Percentiles rank a stretch among this genome's conserved stretches.
Conservation (phyloP, 2,329 filamentous ascomycete species). For the Aspergillus sp. region DNA sequence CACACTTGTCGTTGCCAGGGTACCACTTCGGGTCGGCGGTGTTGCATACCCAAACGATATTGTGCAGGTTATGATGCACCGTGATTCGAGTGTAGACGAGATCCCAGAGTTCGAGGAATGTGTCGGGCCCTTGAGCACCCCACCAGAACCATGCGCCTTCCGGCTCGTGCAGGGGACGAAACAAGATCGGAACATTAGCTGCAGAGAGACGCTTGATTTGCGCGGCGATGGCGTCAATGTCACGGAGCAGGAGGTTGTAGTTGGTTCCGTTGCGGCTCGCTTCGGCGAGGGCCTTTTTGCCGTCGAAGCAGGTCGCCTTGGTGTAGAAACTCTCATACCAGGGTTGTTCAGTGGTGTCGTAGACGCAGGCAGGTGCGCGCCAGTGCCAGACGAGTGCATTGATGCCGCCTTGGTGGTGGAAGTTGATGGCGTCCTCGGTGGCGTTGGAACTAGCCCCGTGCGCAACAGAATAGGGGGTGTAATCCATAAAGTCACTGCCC, state of each 20-base stretch:
- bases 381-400: conserved; percentile 13
- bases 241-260: conserved; percentile 9
- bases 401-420: conserved; percentile 4
- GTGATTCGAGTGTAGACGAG: conserved; percentile 10
- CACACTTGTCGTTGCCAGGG: conserved; percentile 10
- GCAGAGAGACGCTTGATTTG: conserved; percentile 5
- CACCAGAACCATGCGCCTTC: not conserved
- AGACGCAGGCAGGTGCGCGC: conserved; percentile 5
- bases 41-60: conserved; percentile 13
- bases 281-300: not conserved
- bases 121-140: not conserved
- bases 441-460: conserved; percentile 3
- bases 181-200: conserved; percentile 5
- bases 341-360: not conserved
- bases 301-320: not conserved
- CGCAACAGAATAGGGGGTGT: not conserved
- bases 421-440: conserved; percentile 9
- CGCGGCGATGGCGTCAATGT: conserved; percentile 8
- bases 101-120: conserved; percentile 9
- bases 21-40: conserved; percentile 6
- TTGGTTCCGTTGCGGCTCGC: conserved; percentile 1
- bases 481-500: not conserved
- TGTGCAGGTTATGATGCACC: conserved; percentile 4
- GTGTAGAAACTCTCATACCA: not conserved
- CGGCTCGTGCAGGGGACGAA: conserved; percentile 5